Evolutionary conservation across 768 basidiomycete species (phyloP).

Genomic region (Xerocomellus dryophilus): DNA sequence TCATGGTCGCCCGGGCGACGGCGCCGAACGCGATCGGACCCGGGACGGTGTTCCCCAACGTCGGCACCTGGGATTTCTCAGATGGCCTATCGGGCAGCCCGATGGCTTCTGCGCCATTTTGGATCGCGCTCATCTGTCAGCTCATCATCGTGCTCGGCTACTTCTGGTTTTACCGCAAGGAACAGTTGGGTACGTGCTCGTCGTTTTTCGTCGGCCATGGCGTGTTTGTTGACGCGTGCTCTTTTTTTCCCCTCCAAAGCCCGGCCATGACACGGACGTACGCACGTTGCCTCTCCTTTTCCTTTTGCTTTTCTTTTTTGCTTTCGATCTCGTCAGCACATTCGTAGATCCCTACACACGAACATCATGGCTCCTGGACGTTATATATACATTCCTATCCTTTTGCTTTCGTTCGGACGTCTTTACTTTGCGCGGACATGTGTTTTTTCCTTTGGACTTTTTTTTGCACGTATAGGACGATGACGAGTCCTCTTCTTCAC

Average conservation of each 20-base stretch:
- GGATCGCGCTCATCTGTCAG: constrained; percentile 79
- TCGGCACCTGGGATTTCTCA: constrained; percentile 85
- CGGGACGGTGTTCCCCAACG: constrained; percentile 86
- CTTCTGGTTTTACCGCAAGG: constrained; percentile 97
- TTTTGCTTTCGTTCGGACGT: no score
- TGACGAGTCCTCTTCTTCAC: no score
- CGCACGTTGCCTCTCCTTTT: no score
- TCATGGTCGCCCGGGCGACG: constrained; percentile 90
- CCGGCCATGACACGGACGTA: constrained; percentile 7
- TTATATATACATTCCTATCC: no score
- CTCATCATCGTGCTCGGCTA: constrained; percentile 86
- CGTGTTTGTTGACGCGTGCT: not conserved
- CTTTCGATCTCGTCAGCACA: no score
- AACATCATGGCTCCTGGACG: no score
- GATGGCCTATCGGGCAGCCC: constrained; percentile 73
- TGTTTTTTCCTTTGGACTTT: no score
- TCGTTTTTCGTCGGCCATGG: not conserved
- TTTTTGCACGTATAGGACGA: no score
- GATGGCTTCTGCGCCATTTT: constrained; percentile 82
- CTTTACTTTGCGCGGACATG: no score
- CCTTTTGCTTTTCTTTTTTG: no score
- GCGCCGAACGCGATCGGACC: constrained; percentile 90
- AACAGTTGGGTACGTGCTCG: constrained; percentile 67
- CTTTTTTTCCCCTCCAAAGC: not conserved
- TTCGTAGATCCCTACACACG: no score